Conservation (phyloP, 805 yeast genomes). For the Sungouiozyma intestinalis region DNA sequence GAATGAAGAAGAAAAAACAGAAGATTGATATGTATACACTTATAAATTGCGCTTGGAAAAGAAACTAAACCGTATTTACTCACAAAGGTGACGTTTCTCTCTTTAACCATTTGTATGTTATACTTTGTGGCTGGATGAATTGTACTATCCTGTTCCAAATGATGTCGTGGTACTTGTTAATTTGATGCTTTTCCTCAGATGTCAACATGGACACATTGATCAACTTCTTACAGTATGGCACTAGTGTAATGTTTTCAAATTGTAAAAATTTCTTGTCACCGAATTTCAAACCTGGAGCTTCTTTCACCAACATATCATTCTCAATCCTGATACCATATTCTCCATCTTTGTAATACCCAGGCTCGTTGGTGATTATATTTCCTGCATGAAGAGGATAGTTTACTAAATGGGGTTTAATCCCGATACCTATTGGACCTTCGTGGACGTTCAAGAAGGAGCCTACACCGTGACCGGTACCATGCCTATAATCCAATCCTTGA, state of each 20-base stretch:
- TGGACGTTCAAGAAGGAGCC: slow-evolving; percentile 87
- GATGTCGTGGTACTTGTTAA: slow-evolving; percentile 53
- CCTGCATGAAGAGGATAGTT: slow-evolving; percentile 53
- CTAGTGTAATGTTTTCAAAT: slow-evolving; percentile 76
- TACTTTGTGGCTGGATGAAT: slow-evolving; percentile 44
- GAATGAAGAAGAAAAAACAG: too few species aligned
- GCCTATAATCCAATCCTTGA: slow-evolving; percentile 76
- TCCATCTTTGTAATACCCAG: slow-evolving; percentile 89
- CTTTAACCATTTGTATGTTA: slow-evolving; percentile 60
- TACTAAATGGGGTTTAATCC: slow-evolving; percentile 37
- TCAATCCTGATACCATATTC: slow-evolving; percentile 85
- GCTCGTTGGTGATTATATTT: slow-evolving; percentile 80
- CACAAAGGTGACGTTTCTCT: slow-evolving; percentile 36
- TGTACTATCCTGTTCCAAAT: slow-evolving; percentile 45
- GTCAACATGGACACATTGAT: slow-evolving; percentile 53
- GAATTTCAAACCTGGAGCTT: slow-evolving; percentile 34
- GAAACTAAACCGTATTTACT: neutral
- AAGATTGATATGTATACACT: too few species aligned
- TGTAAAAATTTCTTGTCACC: slow-evolving; percentile 49
- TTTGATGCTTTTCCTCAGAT: slow-evolving; percentile 51
- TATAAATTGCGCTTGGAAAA: too few species aligned
- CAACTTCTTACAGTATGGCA: slow-evolving; percentile 73
- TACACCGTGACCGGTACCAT: slow-evolving; percentile 98
- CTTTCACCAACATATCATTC: slow-evolving; percentile 57
- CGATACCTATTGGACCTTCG: slow-evolving; percentile 87